Base-by-base conservation (phyloP, 2,329 filamentous ascomycete genomes). In the Pestalotiopsis sp. region DNA sequence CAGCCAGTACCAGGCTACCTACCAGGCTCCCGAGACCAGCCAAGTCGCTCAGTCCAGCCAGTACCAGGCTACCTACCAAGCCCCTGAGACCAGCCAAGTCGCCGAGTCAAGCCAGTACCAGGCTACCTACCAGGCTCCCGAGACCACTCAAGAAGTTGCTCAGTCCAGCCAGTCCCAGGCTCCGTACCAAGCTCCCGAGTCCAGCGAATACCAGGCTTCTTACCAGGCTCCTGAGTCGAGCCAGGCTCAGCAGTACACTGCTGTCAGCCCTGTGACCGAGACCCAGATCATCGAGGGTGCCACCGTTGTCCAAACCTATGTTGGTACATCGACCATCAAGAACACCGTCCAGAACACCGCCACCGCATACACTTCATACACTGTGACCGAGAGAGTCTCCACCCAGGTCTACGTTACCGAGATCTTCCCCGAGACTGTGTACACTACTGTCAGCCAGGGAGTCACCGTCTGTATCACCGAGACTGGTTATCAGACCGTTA, bases 361-460 rank as follows among this genome's bases (percentile, higher is more conserved):
- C 57, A 75, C 73, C 7, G 73, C 72, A 39, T 79, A 79, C 66
- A 78, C 77, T 11, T 80, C 79, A 1, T 75, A 73, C 65, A 72
- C 75, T 1, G 76, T 78, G 4, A 80, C 78, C 3, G 68, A 75
- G 64, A 71, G 75, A 36, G 72, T 73, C 31, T 77, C 73, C 25
- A 77, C 75, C 2, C 73, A 78, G 27, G 76, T 80, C 13, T 77
- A 73, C 64, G 68, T 73, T 69, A 82, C 82, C 25, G 78, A 81
- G 58, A 80, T 81, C 13, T 80, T 74, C 72, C 79, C 80, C 7
- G 81, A 80, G 64, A 81, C 77, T 65, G 77, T 77, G 64, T 80
- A 82, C 73, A 82, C 82, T 4, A 85, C 84, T n/a, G 77, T 83
- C 56, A 79, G 81, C 2, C 73, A 77, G 67, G 81, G 81, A 27